Base-by-base conservation (phyloP, 176 grass and related monocot genomes). In the Typha latifolia region DNA sequence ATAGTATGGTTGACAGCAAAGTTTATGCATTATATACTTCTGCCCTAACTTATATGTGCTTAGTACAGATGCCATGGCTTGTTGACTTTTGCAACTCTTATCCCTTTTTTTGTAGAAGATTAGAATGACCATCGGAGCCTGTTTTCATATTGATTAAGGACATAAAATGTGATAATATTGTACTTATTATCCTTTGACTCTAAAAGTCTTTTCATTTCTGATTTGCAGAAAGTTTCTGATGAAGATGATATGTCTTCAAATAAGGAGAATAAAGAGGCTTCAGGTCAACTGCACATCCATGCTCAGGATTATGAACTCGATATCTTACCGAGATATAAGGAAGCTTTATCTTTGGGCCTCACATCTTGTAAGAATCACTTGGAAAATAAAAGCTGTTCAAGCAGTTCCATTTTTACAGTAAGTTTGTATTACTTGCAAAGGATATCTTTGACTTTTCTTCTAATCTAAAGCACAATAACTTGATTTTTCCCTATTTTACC, bases 301-400 rank as follows among this genome's bases (percentile, higher is more conserved):
- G 90, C 90, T 63, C 90, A 93, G 73, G 85, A 93, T 82, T 93
- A 88, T 76, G 85, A 94, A 78, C 75, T 67, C 12, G 85, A 94
- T 76, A 94, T 94, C 59, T 61, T 94, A 74, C 90, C 90, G 55
- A 88, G 90, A 94, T 88, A 94, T 73, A 88, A 81, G 73, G 66
- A 85, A 49, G 90, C 90, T 55, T 74, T 85, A 43, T 82, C 81
- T 63, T 52, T 76, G 49, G 85, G 73, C 53, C 56, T 94, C 49
- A 34, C 77, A 72, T 94, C 90, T 32, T 94, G 85, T 32, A 88
- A 78, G 67, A 79, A 81, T 16, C 68, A 82, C 24, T 81, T 94
- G 50, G 24, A 68, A 74, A 81, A 68, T 61, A 85, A 74, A 72
- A 70, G 72, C 3, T 70, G 50, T 29, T 81, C 48, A 13, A 82